A percentile compares a stretch with the other conserved stretches of the same genome.
Evolutionary conservation across 495 filamentous ascomycete species (phyloP).

Genomic region (Podospora conica): DNA sequence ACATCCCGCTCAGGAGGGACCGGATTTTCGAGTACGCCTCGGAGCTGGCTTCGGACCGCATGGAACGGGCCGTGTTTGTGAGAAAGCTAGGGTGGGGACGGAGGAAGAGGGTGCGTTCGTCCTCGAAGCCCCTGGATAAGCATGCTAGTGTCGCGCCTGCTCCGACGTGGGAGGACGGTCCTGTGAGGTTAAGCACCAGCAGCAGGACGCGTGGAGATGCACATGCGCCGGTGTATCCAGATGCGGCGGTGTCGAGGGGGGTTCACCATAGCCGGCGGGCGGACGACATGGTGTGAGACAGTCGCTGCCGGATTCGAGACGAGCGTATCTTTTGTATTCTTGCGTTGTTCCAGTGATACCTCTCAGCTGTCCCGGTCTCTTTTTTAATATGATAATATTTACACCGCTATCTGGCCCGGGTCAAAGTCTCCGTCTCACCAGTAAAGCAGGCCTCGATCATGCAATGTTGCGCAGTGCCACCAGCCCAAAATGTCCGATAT

Average conservation of each 20-base stretch:
- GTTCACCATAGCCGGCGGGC: background rate
- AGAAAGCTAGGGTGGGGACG: conserved; percentile 6
- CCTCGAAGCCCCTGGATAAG: background rate
- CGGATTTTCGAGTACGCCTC: background rate
- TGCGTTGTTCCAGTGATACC: no score
- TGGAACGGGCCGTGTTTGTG: conserved; percentile 4
- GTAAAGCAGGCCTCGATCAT: background rate
- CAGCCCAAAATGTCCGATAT: background rate
- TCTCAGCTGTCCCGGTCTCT: no score
- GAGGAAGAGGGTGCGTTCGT: background rate
- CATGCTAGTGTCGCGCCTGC: background rate
- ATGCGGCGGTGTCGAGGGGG: background rate
- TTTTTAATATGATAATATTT: background rate
- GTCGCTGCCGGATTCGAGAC: no score
- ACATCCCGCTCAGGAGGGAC: conserved; percentile 37
- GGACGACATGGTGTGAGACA: background rate
- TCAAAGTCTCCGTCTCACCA: background rate
- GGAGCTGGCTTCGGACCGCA: background rate
- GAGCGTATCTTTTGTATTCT: no score
- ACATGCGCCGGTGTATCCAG: background rate
- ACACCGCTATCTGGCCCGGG: background rate
- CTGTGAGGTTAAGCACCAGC: background rate
- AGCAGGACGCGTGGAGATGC: background rate
- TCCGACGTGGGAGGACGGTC: background rate
- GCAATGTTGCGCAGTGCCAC: background rate